These are phyloP conservation scores for Globisporangium viniferum DNA, from an alignment of 352 stramenopile species.

Conservation along the genomic window DNA sequence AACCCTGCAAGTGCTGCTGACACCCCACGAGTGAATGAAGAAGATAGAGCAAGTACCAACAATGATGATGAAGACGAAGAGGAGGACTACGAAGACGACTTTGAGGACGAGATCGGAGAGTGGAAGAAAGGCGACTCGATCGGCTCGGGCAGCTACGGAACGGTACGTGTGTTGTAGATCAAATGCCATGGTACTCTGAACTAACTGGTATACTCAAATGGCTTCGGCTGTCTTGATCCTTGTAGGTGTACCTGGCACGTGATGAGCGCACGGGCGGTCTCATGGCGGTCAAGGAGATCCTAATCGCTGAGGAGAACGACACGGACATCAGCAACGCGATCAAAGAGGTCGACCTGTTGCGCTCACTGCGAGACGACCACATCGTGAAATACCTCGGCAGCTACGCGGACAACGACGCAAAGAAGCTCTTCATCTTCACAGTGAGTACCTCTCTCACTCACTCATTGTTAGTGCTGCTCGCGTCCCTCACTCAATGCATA, in stretches of 20 bases:
- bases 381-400: slow-evolving; percentile 92
- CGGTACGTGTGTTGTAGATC: slow-evolving; percentile 20
- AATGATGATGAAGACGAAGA: slow-evolving; percentile 5
- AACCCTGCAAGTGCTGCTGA: neutral
- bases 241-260: slow-evolving; percentile 87
- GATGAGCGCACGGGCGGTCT: slow-evolving; percentile 86
- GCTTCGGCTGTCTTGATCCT: neutral
- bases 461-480: neutral
- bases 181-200: neutral
- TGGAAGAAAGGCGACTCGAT: slow-evolving; percentile 61
- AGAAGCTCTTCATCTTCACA: slow-evolving; percentile 88
- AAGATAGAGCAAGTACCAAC: neutral
- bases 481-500: neutral
- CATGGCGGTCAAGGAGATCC: slow-evolving; percentile 80
- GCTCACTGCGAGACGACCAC: slow-evolving; percentile 85
- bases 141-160: slow-evolving; percentile 65
- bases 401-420: slow-evolving; percentile 60
- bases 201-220: neutral
- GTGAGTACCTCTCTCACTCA: slow-evolving; percentile 3
- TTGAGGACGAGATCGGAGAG: slow-evolving; percentile 44
- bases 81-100: slow-evolving; percentile 37
- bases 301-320: slow-evolving; percentile 39
- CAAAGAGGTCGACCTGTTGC: slow-evolving; percentile 86
- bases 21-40: neutral
- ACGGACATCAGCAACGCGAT: slow-evolving; percentile 36